Percentiles rank a stretch among this genome's conserved stretches.
Evolutionary conservation across 1,284 basidiomycete species (phyloP).

Genomic region (Boletus calvinii): DNA sequence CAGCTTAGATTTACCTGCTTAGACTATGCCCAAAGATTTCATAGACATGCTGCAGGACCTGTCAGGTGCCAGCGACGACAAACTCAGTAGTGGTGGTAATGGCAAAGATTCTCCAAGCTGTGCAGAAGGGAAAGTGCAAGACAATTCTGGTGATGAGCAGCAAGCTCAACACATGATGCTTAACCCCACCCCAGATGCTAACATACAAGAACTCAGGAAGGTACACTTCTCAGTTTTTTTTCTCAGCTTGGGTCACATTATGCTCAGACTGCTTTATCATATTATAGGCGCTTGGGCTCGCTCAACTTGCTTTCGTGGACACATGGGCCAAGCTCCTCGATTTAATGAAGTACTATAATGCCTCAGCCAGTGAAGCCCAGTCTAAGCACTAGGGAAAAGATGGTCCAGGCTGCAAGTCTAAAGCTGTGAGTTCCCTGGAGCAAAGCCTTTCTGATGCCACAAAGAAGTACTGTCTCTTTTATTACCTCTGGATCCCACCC

Average conservation of each 20-base stretch:
- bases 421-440: not conserved
- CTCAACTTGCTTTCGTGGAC: not conserved
- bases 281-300: not conserved
- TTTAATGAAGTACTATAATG: slow-evolving; percentile 1
- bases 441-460: not conserved
- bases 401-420: not conserved
- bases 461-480: slow-evolving; percentile 8
- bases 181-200: not conserved
- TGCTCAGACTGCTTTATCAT: too few species aligned
- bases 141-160: not conserved
- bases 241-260: not conserved
- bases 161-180: not conserved
- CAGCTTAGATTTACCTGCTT: not conserved
- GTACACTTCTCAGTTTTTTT: not conserved
- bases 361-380: not conserved
- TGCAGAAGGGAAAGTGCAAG: not conserved
- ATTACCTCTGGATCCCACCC: slow-evolving; percentile 3
- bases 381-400: not conserved
- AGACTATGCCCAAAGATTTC: not conserved
- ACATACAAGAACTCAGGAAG: slow-evolving; percentile 3
- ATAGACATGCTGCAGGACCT: not conserved
- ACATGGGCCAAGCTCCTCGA: not conserved
- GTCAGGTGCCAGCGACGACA: not conserved
- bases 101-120: not conserved
- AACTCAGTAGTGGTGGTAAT: not conserved